Evolutionary conservation across 805 yeast genomes (phyloP).

Genomic region (Torulaspora delbrueckii): DNA sequence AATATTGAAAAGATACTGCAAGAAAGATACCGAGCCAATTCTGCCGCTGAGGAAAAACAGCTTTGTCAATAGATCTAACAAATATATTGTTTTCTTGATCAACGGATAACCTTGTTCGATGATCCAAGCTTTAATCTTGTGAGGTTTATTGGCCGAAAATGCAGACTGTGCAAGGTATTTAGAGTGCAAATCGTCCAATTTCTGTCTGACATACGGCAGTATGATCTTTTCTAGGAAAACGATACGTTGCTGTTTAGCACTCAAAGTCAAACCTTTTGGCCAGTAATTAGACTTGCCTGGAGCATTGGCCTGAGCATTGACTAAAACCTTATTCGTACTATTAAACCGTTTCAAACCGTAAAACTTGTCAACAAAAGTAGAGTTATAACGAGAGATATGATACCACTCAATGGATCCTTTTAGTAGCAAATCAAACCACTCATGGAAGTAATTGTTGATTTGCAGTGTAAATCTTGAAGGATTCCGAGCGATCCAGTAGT

Average conservation of each 20-base stretch:
- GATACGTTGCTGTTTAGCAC: slow-evolving; percentile 47
- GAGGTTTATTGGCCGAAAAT: slow-evolving; percentile 38
- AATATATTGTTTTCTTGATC: slow-evolving; percentile 42
- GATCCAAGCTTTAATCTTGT: slow-evolving; percentile 28
- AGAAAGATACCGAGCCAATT: slow-evolving; percentile 55
- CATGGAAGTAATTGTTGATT: slow-evolving; percentile 71
- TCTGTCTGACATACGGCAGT: slow-evolving; percentile 63
- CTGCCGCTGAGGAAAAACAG: slow-evolving; percentile 63
- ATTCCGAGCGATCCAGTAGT: slow-evolving; percentile 65
- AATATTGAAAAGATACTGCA: slow-evolving; percentile 57
- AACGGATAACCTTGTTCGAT: slow-evolving; percentile 52
- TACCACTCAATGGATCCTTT: slow-evolving; percentile 66
- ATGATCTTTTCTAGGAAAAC: slow-evolving; percentile 59
- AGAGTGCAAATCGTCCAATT: slow-evolving; percentile 61
- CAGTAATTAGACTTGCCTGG: slow-evolving; percentile 12
- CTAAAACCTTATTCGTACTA: slow-evolving; percentile 21
- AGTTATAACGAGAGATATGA: slow-evolving; percentile 67
- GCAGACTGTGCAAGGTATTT: slow-evolving; percentile 54
- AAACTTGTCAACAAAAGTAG: slow-evolving; percentile 86
- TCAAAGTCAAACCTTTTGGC: slow-evolving; percentile 41
- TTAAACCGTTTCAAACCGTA: slow-evolving; percentile 73
- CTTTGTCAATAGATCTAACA: slow-evolving; percentile 52
- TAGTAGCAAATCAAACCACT: slow-evolving; percentile 48
- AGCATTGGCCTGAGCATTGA: slow-evolving; percentile 11
- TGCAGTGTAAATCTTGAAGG: slow-evolving; percentile 63